These are phyloP conservation scores for Tylopilus sp. DNA, from an alignment of 768 basidiomycete species.

Conservation along the genomic window DNA sequence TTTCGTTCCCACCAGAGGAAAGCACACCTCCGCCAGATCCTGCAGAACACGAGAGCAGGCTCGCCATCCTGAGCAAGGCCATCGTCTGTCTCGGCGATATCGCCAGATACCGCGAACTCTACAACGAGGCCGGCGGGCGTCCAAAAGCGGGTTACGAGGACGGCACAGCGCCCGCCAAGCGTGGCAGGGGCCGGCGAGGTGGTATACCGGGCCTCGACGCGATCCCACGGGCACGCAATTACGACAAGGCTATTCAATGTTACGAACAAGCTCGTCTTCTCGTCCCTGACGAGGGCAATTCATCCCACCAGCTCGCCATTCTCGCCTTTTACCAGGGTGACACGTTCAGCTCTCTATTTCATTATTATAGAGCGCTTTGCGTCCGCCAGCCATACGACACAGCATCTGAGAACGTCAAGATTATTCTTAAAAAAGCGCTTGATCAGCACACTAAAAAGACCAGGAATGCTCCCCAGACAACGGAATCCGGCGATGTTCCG, in stretches of 20 bases:
- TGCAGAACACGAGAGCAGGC: slow-evolving; percentile 46
- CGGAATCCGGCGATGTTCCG: slow-evolving; percentile 34
- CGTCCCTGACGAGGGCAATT: slow-evolving; percentile 86
- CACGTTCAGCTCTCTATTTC: slow-evolving; percentile 71
- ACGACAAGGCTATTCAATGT: slow-evolving; percentile 69
- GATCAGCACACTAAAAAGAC: slow-evolving; percentile 52
- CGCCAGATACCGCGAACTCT: slow-evolving; percentile 88
- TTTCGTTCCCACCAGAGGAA: slow-evolving; percentile 62
- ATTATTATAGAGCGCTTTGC: slow-evolving; percentile 91
- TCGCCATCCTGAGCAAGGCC: slow-evolving; percentile 82
- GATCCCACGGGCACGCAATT: slow-evolving; percentile 60
- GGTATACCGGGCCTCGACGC: slow-evolving; percentile 42
- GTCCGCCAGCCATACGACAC: slow-evolving; percentile 84
- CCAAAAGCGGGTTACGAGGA: slow-evolving; percentile 69
- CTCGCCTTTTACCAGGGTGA: slow-evolving; percentile 83
- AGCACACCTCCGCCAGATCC: slow-evolving; percentile 36
- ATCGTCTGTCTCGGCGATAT: slow-evolving; percentile 93
- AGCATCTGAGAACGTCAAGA: slow-evolving; percentile 80
- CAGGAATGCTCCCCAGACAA: slow-evolving; percentile 37
- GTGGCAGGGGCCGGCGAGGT: slow-evolving; percentile 48
- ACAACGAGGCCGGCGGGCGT: slow-evolving; percentile 68
- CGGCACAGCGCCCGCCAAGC: slow-evolving; percentile 32
- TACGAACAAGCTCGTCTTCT: slow-evolving; percentile 85
- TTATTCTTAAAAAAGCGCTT: slow-evolving; percentile 62
- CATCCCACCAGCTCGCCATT: slow-evolving; percentile 95